Conservation (phyloP, 2,329 filamentous ascomycete genomes). For the Aspergillus versicolor region DNA sequence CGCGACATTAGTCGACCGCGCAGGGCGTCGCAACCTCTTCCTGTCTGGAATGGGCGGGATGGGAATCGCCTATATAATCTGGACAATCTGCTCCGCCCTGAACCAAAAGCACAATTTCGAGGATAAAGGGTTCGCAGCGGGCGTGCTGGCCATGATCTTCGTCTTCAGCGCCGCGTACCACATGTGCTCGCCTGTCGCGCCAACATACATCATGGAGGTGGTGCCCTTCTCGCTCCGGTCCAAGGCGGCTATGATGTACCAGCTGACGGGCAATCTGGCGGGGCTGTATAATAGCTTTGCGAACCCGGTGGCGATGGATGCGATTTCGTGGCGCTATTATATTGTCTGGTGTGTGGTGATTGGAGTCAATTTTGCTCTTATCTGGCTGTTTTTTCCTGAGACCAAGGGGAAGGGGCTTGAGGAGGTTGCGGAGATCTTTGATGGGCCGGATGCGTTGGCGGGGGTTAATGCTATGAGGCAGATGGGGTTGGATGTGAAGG, state of each 20-base stretch:
- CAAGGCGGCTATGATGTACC: slow-evolving; percentile 18
- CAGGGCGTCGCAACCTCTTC: slow-evolving; percentile 41
- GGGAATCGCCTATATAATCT: slow-evolving; percentile 8
- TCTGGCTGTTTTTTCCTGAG: slow-evolving; percentile 21
- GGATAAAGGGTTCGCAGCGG: slow-evolving; percentile 3
- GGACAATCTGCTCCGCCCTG: slow-evolving; percentile 8
- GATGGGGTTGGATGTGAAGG: slow-evolving; percentile 13
- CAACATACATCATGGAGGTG: slow-evolving; percentile 19
- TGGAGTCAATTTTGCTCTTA: not conserved
- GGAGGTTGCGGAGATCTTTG: slow-evolving; percentile 17
- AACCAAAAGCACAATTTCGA: slow-evolving; percentile 5
- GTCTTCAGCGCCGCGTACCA: slow-evolving; percentile 8
- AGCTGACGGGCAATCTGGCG: slow-evolving; percentile 12
- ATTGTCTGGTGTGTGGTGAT: slow-evolving; percentile 15
- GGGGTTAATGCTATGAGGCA: slow-evolving; percentile 7
- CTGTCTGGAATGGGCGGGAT: slow-evolving; percentile 31
- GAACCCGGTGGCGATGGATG: slow-evolving; percentile 12
- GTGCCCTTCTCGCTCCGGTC: slow-evolving; percentile 15
- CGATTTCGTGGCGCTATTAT: slow-evolving; percentile 18
- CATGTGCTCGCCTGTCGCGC: slow-evolving; percentile 15
- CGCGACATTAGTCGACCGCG: slow-evolving; percentile 53
- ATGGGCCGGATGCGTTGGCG: slow-evolving; percentile 3
- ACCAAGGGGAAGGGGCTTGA: slow-evolving; percentile 19
- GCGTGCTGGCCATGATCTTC: slow-evolving; percentile 9
- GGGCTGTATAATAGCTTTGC: slow-evolving; percentile 15